Base-by-base conservation (phyloP, 2,329 filamentous ascomycete species). In the Pezicula carpinea region DNA sequence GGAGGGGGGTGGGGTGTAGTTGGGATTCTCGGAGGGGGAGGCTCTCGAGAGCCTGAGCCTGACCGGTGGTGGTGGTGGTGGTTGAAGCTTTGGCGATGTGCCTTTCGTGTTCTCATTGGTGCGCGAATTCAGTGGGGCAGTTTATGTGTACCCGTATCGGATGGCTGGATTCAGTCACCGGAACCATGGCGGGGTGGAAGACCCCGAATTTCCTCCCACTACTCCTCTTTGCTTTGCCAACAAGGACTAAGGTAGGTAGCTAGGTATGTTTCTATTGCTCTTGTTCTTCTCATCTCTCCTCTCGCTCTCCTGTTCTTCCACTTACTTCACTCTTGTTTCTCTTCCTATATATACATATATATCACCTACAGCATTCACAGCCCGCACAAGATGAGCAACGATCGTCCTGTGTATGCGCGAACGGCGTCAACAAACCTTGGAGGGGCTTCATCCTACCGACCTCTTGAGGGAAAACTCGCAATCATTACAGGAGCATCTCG, bases 401-500 rank as follows among this genome's bases (percentile, higher is more conserved):
- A 19, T n/a, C 7, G 38, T 15, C 38, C 26, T 10, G 7, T n/a
- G 23, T 47, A 50, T 33, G 41, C 39, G 26, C 44, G 54, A 48
- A 53, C 52, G 23, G 44, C 38, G 15, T 54, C 51, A 13, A 44
- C 47, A 14, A 52, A 48, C 29, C 44, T 45, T 43, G 36, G 48
- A 47, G 56, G 50, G 36, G 45, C 46, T 43, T 43, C 19, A 35
- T 51, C 49, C 13, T 58, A 56, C 39, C 46, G 60, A 34, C 52
- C 60, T 23, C 71, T 85, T n/a, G 81, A 88, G 62, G 86, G 86
- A 56, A 90, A 90, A 66, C 73, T 91, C 43, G 88, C 80, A 44
- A 83, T 95, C 55, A 75, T 93, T 39, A 93, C 89, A 1, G 89
- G 89, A 47, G 85, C 82, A 50, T 89, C 87, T 48, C 73, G 89